Evolutionary conservation across 495 filamentous ascomycete species (phyloP).

Genomic region (Daldinia decipiens): DNA sequence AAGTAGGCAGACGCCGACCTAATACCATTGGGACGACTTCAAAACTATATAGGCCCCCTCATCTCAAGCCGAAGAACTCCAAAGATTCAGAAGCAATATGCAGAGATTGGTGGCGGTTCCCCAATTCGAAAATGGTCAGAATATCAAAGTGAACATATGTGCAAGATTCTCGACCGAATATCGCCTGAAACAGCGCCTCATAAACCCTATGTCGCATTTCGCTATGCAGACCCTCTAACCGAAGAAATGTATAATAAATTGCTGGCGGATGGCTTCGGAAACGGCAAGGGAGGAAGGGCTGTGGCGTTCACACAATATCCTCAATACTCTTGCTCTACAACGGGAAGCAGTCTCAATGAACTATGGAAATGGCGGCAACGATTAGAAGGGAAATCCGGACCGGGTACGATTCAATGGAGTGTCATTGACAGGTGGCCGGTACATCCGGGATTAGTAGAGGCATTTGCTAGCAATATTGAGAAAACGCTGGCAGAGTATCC

Average conservation of each 20-base stretch:
- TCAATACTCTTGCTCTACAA: constrained; percentile 99
- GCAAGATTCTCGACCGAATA: constrained; percentile 89
- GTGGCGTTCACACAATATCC: constrained; percentile 99
- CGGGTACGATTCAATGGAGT: constrained; percentile 88
- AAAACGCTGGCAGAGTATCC: constrained; percentile 83
- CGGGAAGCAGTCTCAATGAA: constrained; percentile 95
- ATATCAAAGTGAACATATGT: constrained; percentile 91
- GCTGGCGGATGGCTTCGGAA: constrained; percentile 87
- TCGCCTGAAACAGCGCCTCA: constrained; percentile 95
- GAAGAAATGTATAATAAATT: constrained; percentile 89
- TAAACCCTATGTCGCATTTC: constrained; percentile 98
- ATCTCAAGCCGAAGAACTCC: constrained; percentile 88
- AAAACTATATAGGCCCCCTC: constrained; percentile 87
- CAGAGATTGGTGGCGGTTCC: constrained; percentile 93
- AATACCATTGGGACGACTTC: constrained; percentile 93
- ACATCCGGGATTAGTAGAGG: constrained; percentile 88
- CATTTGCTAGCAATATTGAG: constrained; percentile 91
- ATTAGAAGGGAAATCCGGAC: constrained; percentile 77
- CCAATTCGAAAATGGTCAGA: constrained; percentile 99
- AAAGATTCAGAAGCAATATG: constrained; percentile 95
- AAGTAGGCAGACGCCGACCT: constrained; percentile 87
- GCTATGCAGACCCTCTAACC: constrained; percentile 92
- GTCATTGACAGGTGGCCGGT: constrained; percentile 98
- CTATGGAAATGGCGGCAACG: constrained; percentile 95
- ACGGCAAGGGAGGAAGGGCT: constrained; percentile 85